These are phyloP conservation scores for Neofusicoccum kwambonambiense DNA, from an alignment of 2,329 filamentous ascomycete species.

Conservation along the genomic window DNA sequence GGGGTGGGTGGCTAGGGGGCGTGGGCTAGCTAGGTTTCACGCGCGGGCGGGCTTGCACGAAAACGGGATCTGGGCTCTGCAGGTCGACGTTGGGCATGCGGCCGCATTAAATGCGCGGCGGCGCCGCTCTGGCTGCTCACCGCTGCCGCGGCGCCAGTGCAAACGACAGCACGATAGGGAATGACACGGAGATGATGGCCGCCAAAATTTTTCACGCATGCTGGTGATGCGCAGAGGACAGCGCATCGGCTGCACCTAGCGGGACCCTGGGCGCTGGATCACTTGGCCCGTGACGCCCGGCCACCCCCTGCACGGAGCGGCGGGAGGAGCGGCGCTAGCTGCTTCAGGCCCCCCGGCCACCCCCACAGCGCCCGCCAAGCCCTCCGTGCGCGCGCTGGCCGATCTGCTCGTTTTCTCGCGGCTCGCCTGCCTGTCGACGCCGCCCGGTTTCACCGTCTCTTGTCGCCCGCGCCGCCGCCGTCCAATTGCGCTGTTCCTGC, in stretches of 20 bases:
- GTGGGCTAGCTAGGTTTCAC: conserved; percentile 9
- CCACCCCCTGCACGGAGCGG: background rate
- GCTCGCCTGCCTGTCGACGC: background rate
- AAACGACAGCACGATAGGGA: background rate
- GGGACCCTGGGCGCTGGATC: background rate
- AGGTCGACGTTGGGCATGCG: background rate
- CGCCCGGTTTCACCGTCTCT: conserved; percentile 12
- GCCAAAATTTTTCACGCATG: conserved; percentile 15
- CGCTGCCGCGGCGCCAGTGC: background rate
- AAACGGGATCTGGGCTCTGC: conserved; percentile 5
- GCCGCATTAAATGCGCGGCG: conserved; percentile 9
- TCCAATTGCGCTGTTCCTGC: background rate
- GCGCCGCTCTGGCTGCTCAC: background rate
- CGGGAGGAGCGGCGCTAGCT: background rate
- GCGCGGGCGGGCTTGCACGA: background rate
- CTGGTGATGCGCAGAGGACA: conserved; percentile 13
- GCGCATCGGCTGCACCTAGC: conserved; percentile 10
- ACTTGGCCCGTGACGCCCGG: background rate
- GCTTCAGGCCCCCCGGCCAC: background rate
- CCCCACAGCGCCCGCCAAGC: conserved; percentile 3
- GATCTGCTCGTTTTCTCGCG: conserved; percentile 7
- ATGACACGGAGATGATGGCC: conserved; percentile 14
- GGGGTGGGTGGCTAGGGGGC: conserved; percentile 22
- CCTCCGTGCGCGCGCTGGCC: background rate
- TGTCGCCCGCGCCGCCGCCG: background rate